These are phyloP conservation scores for Penicillium ochrochloron DNA, from an alignment of 495 filamentous ascomycete genomes.

Conservation along the genomic window DNA sequence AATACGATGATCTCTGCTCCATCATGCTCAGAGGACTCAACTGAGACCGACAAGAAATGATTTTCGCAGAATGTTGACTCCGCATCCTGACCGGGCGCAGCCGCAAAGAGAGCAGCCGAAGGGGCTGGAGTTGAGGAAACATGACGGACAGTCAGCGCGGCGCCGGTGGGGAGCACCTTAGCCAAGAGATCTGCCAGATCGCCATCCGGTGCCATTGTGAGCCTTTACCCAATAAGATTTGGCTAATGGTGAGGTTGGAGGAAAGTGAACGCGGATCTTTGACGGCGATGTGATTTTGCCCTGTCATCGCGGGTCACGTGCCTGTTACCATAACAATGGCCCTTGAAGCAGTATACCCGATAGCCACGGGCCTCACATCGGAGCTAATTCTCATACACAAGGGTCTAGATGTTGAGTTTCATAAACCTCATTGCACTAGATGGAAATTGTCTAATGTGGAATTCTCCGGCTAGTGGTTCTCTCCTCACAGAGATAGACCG, in stretches of 20 bases:
- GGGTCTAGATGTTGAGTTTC: not conserved
- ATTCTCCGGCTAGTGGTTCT: not conserved
- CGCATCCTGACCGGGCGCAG: conserved; percentile 68
- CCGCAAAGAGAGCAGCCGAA: conserved; percentile 75
- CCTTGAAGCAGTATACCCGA: not conserved
- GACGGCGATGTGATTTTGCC: conserved; percentile 16
- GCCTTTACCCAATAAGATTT: conserved; percentile 32
- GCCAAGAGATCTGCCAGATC: conserved; percentile 61
- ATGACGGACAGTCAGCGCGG: conserved; percentile 78
- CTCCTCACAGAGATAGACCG: not conserved
- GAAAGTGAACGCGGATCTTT: conserved; percentile 23
- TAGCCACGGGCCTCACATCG: not conserved
- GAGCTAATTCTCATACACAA: not conserved
- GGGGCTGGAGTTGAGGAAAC: conserved; percentile 81
- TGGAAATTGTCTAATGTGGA: not conserved
- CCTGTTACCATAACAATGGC: conserved; percentile 5
- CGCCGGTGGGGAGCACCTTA: conserved; percentile 68
- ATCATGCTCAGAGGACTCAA: conserved; percentile 46
- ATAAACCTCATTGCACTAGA: not conserved
- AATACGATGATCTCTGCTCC: conserved; percentile 60
- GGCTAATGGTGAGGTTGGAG: conserved; percentile 21
- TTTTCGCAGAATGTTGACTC: conserved; percentile 83
- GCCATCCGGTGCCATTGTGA: conserved; percentile 35
- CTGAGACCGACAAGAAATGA: conserved; percentile 81
- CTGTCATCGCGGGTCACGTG: conserved; percentile 32